phyloP scores from a whole-genome alignment of 495 filamentous ascomycete species.

The Neurospora sublineolata region DNA sequence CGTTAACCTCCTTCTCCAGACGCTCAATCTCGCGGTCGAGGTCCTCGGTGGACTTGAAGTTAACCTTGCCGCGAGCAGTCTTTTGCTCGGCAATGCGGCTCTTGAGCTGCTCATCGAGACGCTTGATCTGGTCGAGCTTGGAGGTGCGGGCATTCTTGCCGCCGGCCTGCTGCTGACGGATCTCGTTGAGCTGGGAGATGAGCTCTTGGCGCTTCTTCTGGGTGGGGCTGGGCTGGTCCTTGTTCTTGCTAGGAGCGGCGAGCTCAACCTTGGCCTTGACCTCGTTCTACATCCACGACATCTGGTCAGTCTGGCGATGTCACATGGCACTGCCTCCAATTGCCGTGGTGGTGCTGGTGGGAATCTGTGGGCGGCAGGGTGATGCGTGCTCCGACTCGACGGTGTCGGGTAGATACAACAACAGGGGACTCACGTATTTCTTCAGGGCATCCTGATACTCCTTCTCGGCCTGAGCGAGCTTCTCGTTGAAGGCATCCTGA shows the following conservation, averaged over 20 bases:
- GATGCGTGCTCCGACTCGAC: background rate
- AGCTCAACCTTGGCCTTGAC: slow-evolving; percentile 75
- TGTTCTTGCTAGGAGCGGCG: slow-evolving; percentile 52
- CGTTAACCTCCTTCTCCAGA: slow-evolving; percentile 74
- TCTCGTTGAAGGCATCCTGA: slow-evolving; percentile 56
- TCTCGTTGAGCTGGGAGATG: slow-evolving; percentile 54
- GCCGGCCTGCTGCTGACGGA: slow-evolving; percentile 69
- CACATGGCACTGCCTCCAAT: too few species aligned
- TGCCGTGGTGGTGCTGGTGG: background rate
- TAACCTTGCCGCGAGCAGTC: slow-evolving; percentile 57
- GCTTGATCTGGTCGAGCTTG: slow-evolving; percentile 77
- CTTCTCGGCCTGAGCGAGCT: slow-evolving; percentile 68
- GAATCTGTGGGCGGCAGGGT: background rate
- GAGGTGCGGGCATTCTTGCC: slow-evolving; percentile 67
- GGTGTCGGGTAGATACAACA: background rate
- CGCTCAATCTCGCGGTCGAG: slow-evolving; percentile 68
- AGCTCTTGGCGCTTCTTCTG: slow-evolving; percentile 75
- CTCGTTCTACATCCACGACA: slow-evolving; percentile 47
- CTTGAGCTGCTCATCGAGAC: slow-evolving; percentile 71
- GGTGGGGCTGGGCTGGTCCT: slow-evolving; percentile 60
- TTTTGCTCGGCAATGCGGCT: slow-evolving; percentile 76
- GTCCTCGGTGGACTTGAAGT: slow-evolving; percentile 79
- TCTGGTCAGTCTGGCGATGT: background rate
- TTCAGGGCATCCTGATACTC: slow-evolving; percentile 62
- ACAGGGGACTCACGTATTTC: slow-evolving; percentile 53